Percentiles rank a stretch among this genome's conserved stretches.
Conservation (phyloP, 1,139 yeast species). For the Pneumocystis sp. region DNA sequence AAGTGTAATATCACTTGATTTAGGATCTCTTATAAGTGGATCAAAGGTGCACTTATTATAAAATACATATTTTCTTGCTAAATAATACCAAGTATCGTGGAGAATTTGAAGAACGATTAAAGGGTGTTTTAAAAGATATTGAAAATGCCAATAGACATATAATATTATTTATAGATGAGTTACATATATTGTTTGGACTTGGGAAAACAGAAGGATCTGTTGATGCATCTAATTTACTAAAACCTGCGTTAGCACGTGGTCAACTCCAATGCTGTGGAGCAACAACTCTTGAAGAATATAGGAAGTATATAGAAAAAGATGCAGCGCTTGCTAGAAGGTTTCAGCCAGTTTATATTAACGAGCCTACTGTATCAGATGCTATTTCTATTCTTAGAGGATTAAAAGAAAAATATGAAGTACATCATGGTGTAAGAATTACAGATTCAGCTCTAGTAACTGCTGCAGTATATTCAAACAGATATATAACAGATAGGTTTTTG, state of each 20-base stretch:
- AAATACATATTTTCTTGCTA: background rate
- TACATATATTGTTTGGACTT: slow-evolving; percentile 77
- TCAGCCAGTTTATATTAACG: slow-evolving; percentile 73
- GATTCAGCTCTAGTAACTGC: slow-evolving; percentile 92
- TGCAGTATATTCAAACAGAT: slow-evolving; percentile 76
- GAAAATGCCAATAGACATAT: slow-evolving; percentile 67
- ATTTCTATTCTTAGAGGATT: slow-evolving; percentile 84
- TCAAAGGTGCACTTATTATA: slow-evolving; percentile 35
- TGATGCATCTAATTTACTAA: slow-evolving; percentile 84
- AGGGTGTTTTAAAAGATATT: slow-evolving; percentile 69
- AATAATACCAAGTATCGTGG: slow-evolving; percentile 44
- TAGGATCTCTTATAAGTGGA: slow-evolving; percentile 82
- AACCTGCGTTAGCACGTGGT: slow-evolving; percentile 91
- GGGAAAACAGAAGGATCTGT: slow-evolving; percentile 94
- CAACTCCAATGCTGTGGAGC: slow-evolving; percentile 91
- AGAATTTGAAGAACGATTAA: slow-evolving; percentile 84
- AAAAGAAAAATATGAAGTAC: slow-evolving; percentile 88
- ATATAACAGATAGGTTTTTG: slow-evolving; percentile 75
- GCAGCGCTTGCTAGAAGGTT: slow-evolving; percentile 86
- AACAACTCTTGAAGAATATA: slow-evolving; percentile 75
- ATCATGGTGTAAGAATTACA: slow-evolving; percentile 92
- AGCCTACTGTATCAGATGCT: slow-evolving; percentile 87
- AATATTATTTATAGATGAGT: slow-evolving; percentile 80
- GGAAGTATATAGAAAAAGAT: slow-evolving; percentile 79
- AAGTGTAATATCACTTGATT: slow-evolving; percentile 64